Base-by-base conservation (phyloP, 441 rosid species). In the Populus tomentosa region DNA sequence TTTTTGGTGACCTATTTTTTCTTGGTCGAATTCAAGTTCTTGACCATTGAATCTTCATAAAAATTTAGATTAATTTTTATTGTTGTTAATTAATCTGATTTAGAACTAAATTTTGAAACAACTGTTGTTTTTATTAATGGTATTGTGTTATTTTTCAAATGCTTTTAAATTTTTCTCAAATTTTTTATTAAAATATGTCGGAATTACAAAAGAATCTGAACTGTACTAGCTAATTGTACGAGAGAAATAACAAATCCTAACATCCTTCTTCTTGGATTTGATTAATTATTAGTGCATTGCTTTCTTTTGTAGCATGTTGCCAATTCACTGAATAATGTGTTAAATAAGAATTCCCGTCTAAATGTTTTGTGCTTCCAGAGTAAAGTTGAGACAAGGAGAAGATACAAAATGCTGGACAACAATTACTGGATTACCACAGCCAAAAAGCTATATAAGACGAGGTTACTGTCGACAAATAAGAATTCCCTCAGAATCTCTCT, bases 161-260 rank as follows among this genome's bases (percentile, higher is more conserved):
- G 4, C 33, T 30, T 30, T 30, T 3, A 4, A 4, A 4, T 4
- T 30, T 30, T 30, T 30, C 33, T 30, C 33, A 30, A 30, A 30
- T 4, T 30, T 4, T 4, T 30, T 30, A 3, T 4, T 30, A 3
- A 30, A 30, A 30, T 30, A 30, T 30, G 33, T 30, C 5, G 33
- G 33, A 30, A 30, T 30, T 30, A 30, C 30, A 28, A 28, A 28
- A 1, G 30, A 28, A 28, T 28, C 30, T 28, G 30, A 28, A 28
- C 30, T 1, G 30, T 28, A 28, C 30, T 28, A 28, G 30, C 30
- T 33, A 33, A 33, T 33, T 33, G 36, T 33, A 33, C 36, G 77
- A 70, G 63, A 77, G 82, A 81, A 79, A 72, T 61, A 77, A 79
- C 80, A 81, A 79, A 79, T 81, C 83, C 85, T 79, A 75, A 81